Conservation (phyloP, 768 basidiomycete species). For the Suillus paluster region DNA sequence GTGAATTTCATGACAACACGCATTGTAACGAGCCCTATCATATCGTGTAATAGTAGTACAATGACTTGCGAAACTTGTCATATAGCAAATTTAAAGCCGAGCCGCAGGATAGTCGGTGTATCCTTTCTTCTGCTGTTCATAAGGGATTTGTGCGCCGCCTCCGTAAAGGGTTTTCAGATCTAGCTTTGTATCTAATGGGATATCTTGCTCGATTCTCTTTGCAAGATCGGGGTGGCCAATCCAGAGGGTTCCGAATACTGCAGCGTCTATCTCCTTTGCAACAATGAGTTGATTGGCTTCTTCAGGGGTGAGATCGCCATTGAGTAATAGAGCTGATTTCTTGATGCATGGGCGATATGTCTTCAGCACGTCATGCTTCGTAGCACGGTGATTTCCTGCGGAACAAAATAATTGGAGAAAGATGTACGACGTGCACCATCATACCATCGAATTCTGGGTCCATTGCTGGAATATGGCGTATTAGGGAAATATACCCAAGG, state of each 20-base stretch:
- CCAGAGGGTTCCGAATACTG: slow-evolving; percentile 16
- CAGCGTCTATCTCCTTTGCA: slow-evolving; percentile 22
- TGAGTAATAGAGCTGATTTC: slow-evolving; percentile 43
- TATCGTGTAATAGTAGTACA: neutral
- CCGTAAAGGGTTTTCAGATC: slow-evolving; percentile 29
- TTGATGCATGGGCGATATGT: slow-evolving; percentile 41
- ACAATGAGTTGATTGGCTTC: neutral
- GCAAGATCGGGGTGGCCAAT: no score
- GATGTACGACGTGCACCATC: neutral
- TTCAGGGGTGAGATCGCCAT: slow-evolving; percentile 33
- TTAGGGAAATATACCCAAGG: slow-evolving; percentile 29
- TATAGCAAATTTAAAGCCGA: neutral
- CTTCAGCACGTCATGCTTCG: slow-evolving; percentile 43
- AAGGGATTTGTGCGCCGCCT: slow-evolving; percentile 20
- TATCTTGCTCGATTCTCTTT: neutral
- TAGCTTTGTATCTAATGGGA: slow-evolving; percentile 21
- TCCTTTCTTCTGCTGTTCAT: slow-evolving; percentile 30
- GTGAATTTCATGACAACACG: neutral
- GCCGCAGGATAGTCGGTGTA: slow-evolving; percentile 45
- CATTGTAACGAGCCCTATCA: neutral
- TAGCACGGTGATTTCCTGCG: slow-evolving; percentile 39
- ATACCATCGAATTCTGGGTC: slow-evolving; percentile 31
- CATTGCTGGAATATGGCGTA: slow-evolving; percentile 20
- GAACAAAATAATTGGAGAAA: neutral
- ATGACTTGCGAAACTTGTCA: neutral